A percentile compares a stretch with the other conserved stretches of the same genome.
phyloP scores from a whole-genome alignment of 139 green algal species.

The Cymbomonas tetramitiformis region DNA sequence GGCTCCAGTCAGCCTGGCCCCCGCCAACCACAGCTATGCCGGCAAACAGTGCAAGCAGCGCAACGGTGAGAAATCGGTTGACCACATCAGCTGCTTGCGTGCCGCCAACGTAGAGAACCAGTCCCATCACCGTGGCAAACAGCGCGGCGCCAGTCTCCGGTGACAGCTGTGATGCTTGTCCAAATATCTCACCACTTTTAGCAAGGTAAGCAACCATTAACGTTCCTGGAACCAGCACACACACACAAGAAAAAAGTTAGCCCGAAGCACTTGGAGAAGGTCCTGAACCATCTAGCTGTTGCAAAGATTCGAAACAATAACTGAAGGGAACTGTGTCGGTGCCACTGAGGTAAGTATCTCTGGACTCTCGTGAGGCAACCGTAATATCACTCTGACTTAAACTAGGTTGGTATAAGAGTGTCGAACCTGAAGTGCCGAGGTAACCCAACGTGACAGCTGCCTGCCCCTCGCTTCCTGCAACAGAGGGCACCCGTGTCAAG shows the following conservation, averaged over 20 bases:
- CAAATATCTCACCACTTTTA: constrained; percentile 38
- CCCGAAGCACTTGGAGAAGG: too few species aligned
- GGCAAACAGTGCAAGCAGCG: constrained; percentile 13
- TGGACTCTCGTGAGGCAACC: too few species aligned
- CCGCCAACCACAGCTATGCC: not conserved
- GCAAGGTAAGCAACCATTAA: constrained; percentile 51
- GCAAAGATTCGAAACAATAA: too few species aligned
- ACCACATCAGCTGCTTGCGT: constrained; percentile 17
- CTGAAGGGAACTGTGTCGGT: too few species aligned
- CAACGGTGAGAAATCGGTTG: constrained; percentile 20
- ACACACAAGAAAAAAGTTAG: constrained; percentile 27
- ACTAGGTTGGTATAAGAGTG: too few species aligned
- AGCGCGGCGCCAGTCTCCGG: not conserved
- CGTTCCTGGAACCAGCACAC: constrained; percentile 41
- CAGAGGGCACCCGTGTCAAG: too few species aligned
- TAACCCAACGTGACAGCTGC: too few species aligned
- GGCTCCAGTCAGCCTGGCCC: constrained; percentile 1
- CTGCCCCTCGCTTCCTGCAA: too few species aligned
- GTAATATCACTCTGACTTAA: too few species aligned
- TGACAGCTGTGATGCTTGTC: not conserved
- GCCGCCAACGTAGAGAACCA: constrained; percentile 9
- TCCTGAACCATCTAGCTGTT: too few species aligned
- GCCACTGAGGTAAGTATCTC: too few species aligned
- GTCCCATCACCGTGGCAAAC: constrained; percentile 22
- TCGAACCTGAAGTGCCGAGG: too few species aligned